Evolutionary conservation across 768 basidiomycete species (phyloP).

Genomic region (Suillus sp.): DNA sequence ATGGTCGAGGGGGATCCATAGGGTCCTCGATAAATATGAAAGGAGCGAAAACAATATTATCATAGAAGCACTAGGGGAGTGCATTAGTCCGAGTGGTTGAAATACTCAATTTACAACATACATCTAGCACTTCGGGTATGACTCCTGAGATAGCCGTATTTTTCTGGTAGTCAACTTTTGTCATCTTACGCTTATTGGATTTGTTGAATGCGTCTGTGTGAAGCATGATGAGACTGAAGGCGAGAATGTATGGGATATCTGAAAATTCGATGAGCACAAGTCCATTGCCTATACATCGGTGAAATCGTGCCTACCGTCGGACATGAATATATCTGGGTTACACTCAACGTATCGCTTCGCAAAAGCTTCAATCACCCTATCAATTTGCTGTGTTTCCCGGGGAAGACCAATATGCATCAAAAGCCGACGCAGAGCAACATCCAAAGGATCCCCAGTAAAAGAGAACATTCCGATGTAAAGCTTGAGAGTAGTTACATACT

Average conservation of each 20-base stretch:
- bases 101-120: conserved; percentile 39
- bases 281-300: neutral
- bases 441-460: conserved; percentile 80
- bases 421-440: conserved; percentile 86
- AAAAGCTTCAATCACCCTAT: conserved; percentile 96
- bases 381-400: conserved; percentile 97
- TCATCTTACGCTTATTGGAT: conserved; percentile 97
- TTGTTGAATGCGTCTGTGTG: conserved; percentile 99
- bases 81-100: neutral
- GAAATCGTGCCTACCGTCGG: conserved; percentile 57
- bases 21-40: conserved; percentile 97
- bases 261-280: conserved; percentile 8
- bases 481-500: conserved; percentile 68
- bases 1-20: conserved; percentile 55
- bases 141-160: conserved; percentile 90
- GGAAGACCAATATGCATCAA: conserved; percentile 93
- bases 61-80: conserved; percentile 78
- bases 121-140: conserved; percentile 81
- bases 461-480: conserved; percentile 76
- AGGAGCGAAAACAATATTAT: conserved; percentile 94
- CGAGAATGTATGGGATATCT: conserved; percentile 96
- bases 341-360: conserved; percentile 80
- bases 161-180: conserved; percentile 89
- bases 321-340: conserved; percentile 78
- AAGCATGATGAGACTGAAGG: conserved; percentile 97